Percentiles rank a stretch among this genome's conserved stretches.
Conservation (phyloP, 2,329 filamentous ascomycete genomes). For the Sporothrix protearum region DNA sequence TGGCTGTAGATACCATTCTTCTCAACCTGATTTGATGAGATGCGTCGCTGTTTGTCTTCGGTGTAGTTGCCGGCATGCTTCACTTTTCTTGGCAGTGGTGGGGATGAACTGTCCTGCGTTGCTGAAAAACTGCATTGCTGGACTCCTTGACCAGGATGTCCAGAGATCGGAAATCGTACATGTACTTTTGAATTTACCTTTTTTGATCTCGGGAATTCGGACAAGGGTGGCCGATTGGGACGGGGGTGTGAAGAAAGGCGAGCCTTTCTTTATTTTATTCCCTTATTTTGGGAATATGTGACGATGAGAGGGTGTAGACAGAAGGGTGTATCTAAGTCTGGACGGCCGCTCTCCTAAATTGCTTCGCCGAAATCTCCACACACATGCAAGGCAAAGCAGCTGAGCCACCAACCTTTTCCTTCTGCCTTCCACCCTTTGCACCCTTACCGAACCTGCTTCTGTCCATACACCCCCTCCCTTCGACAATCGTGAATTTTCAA, state of each 20-base stretch:
- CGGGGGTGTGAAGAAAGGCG: not conserved
- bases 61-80: not conserved
- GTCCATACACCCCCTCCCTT: not conserved
- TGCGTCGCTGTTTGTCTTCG: not conserved
- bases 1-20: not conserved
- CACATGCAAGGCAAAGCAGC: not conserved
- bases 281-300: not conserved
- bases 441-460: not conserved
- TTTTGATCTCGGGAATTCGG: not conserved
- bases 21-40: not conserved
- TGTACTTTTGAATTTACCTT: not conserved
- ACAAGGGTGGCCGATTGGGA: not conserved
- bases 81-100: not conserved
- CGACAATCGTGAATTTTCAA: not conserved
- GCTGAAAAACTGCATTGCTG: not conserved
- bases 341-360: not conserved
- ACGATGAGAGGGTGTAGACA: not conserved
- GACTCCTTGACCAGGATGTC: not conserved
- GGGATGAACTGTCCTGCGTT: not conserved
- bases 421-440: not conserved
- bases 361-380: constrained; percentile 4
- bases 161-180: not conserved
- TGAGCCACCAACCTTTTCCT: not conserved
- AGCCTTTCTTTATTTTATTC: no score
- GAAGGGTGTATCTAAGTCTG: not conserved